These are phyloP conservation scores for Mortierella sp. DNA, from an alignment of 371 early-diverging fungal genomes.

Conservation along the genomic window DNA sequence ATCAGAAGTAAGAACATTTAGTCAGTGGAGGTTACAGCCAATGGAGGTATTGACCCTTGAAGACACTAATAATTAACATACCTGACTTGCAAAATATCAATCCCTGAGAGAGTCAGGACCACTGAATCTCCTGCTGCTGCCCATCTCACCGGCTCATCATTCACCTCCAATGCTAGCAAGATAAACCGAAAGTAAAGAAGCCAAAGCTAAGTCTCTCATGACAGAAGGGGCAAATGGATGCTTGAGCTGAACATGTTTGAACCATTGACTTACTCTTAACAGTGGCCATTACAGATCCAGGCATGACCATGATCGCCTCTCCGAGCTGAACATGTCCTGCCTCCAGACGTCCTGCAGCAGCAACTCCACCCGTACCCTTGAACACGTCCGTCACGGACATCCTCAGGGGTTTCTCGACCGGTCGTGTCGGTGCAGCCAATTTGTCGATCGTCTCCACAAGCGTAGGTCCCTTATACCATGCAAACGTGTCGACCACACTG, in stretches of 20 bases:
- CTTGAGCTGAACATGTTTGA: too few relatives aligned
- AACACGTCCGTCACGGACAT: constrained; percentile 88
- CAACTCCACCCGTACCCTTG: constrained; percentile 82
- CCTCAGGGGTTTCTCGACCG: constrained; percentile 83
- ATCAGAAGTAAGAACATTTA: background rate
- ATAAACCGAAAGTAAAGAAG: background rate
- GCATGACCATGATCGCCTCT: constrained; percentile 83
- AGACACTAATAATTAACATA: too few relatives aligned
- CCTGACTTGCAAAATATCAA: constrained; percentile 86
- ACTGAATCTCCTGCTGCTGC: constrained; percentile 96
- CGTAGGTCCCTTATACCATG: constrained; percentile 48
- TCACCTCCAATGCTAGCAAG: constrained; percentile 75
- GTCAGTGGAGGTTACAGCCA: background rate
- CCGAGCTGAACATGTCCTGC: constrained; percentile 89
- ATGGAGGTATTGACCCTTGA: too few relatives aligned
- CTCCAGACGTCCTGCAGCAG: constrained; percentile 89
- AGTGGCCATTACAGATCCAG: constrained; percentile 78
- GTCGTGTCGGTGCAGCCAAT: constrained; percentile 78
- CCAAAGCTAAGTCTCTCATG: background rate
- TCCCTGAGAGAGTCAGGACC: constrained; percentile 76
- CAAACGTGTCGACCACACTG: constrained; percentile 23
- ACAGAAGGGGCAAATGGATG: background rate
- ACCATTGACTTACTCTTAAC: constrained; percentile 74
- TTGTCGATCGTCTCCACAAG: constrained; percentile 67
- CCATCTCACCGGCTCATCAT: constrained; percentile 80